Percentiles rank a stretch among this genome's conserved stretches.
Conservation (phyloP, 768 basidiomycete genomes). For the Butyriboletus loyo region DNA sequence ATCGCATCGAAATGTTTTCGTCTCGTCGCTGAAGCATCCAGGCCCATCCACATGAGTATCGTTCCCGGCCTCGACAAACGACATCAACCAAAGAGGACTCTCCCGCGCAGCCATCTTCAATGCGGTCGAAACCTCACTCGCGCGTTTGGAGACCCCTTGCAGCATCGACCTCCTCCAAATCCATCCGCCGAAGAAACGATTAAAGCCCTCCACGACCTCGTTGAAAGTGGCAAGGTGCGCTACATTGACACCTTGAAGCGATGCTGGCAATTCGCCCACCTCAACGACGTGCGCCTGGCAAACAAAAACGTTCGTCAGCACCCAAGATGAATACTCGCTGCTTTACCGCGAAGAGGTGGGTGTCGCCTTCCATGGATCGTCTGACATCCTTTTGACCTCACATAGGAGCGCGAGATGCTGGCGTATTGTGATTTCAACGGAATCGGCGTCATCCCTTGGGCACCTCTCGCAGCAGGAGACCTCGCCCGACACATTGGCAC, state of each 20-base stretch:
- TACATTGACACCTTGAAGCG: slow-evolving; percentile 49
- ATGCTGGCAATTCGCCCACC: slow-evolving; percentile 41
- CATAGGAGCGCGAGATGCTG: slow-evolving; percentile 40
- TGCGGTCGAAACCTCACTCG: slow-evolving; percentile 34
- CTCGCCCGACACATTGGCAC: slow-evolving; percentile 41
- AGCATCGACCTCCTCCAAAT: slow-evolving; percentile 43
- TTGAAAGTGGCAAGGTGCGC: slow-evolving; percentile 44
- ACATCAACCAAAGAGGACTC: slow-evolving; percentile 34
- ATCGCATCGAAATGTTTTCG: too few relatives aligned
- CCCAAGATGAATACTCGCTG: slow-evolving; percentile 52
- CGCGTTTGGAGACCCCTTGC: slow-evolving; percentile 34
- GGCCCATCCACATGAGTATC: too few relatives aligned
- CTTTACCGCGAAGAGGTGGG: slow-evolving; percentile 51
- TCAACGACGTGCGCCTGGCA: too few relatives aligned
- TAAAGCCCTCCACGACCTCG: slow-evolving; percentile 48
- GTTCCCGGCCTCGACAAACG: too few relatives aligned
- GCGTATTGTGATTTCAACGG: slow-evolving; percentile 49
- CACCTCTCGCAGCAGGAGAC: too few relatives aligned
- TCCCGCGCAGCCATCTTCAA: slow-evolving; percentile 38
- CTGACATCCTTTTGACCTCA: background rate
- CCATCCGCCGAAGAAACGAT: slow-evolving; percentile 46
- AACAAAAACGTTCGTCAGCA: slow-evolving; percentile 45
- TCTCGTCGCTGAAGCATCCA: too few relatives aligned
- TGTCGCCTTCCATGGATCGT: too few relatives aligned
- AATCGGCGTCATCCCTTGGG: slow-evolving; percentile 53